Conservation (phyloP, 2,329 filamentous ascomycete genomes). For the Coleophoma crateriformis region DNA sequence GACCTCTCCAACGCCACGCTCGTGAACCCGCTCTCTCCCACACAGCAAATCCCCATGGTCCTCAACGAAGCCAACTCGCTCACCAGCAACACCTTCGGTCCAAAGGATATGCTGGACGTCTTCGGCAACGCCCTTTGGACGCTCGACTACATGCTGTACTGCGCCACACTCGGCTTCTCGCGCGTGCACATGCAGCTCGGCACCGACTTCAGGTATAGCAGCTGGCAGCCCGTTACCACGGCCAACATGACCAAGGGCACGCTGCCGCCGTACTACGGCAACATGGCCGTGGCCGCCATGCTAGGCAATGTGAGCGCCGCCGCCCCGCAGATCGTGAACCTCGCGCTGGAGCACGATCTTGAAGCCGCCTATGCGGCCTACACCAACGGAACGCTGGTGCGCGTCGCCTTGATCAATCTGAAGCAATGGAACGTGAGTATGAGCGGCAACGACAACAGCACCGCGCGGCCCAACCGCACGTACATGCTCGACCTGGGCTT, state of each 20-base stretch:
- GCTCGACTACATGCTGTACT: slow-evolving; percentile 11
- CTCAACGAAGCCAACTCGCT: slow-evolving; percentile 14
- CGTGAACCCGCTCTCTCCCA: neutral
- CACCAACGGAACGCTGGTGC: neutral
- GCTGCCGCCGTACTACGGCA: slow-evolving; percentile 17
- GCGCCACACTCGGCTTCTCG: slow-evolving; percentile 6
- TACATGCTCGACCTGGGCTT: neutral
- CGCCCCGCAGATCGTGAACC: neutral
- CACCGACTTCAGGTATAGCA: slow-evolving; percentile 17
- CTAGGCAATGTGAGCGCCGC: neutral
- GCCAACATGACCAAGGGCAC: slow-evolving; percentile 6
- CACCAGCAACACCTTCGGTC: slow-evolving; percentile 7
- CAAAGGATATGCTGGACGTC: slow-evolving; percentile 6
- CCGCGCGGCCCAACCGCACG: neutral
- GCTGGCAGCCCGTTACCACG: slow-evolving; percentile 16
- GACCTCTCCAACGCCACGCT: neutral
- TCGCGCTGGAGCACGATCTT: neutral
- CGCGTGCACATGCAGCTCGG: slow-evolving; percentile 12
- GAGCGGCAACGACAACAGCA: neutral
- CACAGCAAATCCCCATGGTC: neutral
- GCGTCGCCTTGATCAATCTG: neutral
- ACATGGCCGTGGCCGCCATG: slow-evolving; percentile 1
- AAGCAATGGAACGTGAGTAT: neutral
- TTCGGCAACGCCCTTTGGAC: slow-evolving; percentile 11
- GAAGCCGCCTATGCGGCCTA: slow-evolving; percentile 2